These are phyloP conservation scores for Fusarium bulbicola DNA, from an alignment of 2,329 filamentous ascomycete genomes.

Conservation along the genomic window DNA sequence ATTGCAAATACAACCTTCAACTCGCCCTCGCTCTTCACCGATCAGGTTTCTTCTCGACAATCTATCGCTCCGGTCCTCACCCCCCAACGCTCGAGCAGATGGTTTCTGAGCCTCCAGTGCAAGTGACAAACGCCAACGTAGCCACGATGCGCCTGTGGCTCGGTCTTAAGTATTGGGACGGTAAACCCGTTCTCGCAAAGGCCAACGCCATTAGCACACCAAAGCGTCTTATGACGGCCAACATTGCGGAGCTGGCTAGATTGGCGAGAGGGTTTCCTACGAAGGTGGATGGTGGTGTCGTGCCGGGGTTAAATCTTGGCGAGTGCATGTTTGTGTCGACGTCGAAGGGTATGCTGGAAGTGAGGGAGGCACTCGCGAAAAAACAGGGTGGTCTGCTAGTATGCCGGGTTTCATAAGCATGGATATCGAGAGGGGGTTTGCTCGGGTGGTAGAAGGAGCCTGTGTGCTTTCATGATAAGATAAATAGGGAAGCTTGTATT, in stretches of 20 bases:
- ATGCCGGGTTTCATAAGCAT: constrained; percentile 68
- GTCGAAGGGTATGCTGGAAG: constrained; percentile 80
- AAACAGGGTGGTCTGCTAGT: constrained; percentile 83
- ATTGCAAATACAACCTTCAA: constrained; percentile 81
- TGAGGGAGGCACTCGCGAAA: constrained; percentile 81
- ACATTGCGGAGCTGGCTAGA: constrained; percentile 67
- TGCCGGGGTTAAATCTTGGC: constrained; percentile 79
- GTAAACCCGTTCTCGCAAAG: constrained; percentile 77
- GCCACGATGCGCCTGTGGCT: constrained; percentile 83
- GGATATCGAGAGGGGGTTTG: not conserved
- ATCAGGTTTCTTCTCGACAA: constrained; percentile 81
- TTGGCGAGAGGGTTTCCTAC: constrained; percentile 75
- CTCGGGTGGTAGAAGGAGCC: constrained; percentile 5
- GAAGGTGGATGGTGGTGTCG: constrained; percentile 66
- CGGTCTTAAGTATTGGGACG: constrained; percentile 89
- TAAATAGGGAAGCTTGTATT: constrained; percentile 39
- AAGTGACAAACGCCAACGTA: constrained; percentile 75
- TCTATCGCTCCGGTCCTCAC: constrained; percentile 74
- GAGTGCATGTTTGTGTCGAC: constrained; percentile 86
- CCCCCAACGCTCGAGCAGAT: constrained; percentile 60
- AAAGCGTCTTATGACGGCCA: constrained; percentile 74
- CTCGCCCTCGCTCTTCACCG: constrained; percentile 82
- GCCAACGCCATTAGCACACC: constrained; percentile 77
- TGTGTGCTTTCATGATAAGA: constrained; percentile 33
- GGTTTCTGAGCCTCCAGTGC: constrained; percentile 59